Conservation (phyloP, 495 filamentous ascomycete species). For the Hypoxylon fragiforme region DNA sequence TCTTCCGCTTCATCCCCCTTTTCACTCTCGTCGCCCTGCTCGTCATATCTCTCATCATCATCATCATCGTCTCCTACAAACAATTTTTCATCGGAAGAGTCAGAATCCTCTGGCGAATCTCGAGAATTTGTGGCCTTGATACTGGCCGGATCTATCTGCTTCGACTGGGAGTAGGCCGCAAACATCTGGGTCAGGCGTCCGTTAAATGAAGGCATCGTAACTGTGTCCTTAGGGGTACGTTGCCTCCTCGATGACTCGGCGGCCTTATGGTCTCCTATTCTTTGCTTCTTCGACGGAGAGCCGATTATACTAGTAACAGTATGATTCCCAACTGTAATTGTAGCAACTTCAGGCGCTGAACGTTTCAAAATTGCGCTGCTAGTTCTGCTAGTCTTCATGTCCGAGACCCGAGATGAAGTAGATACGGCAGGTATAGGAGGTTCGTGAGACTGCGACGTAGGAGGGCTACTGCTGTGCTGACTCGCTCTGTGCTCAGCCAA, state of each 20-base stretch:
- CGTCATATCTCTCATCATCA: too few relatives aligned
- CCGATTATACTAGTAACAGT: conserved; percentile 65
- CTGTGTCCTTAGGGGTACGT: conserved; percentile 19
- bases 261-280: conserved; percentile 23
- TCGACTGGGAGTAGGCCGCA: conserved; percentile 64
- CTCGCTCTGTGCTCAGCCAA: conserved; percentile 10
- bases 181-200: conserved; percentile 70
- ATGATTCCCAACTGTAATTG: conserved; percentile 83
- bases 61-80: conserved; percentile 43
- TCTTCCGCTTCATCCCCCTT: conserved; percentile 28
- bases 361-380: conserved; percentile 53
- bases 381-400: conserved; percentile 20
- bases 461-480: not conserved
- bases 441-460: conserved; percentile 25
- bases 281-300: conserved; percentile 45
- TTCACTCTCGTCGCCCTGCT: conserved; percentile 36
- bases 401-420: conserved; percentile 44
- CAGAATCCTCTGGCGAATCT: conserved; percentile 30
- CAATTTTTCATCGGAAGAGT: conserved; percentile 38
- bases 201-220: conserved; percentile 59
- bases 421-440: conserved; percentile 41
- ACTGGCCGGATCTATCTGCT: conserved; percentile 28
- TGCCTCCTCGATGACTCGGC: conserved; percentile 16
- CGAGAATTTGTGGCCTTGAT: conserved; percentile 23
- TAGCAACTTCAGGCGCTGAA: conserved; percentile 70